Conservation (phyloP, 148 eudicot species). For the Chenopodium album region DNA sequence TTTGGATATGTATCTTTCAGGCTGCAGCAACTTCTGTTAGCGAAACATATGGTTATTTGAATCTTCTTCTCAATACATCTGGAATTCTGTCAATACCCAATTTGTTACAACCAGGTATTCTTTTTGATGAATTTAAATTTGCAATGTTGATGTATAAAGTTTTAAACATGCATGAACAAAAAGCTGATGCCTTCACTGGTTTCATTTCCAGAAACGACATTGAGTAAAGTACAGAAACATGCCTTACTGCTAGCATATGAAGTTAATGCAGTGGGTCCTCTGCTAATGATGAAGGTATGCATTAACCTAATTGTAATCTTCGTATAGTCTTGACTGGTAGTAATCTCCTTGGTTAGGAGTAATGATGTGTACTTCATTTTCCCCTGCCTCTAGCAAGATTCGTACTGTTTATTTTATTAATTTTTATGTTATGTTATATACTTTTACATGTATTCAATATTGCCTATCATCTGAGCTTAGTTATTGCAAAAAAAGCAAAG, state of each 20-base stretch:
- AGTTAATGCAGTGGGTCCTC: slow-evolving; percentile 91
- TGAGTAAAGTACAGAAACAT: slow-evolving; percentile 69
- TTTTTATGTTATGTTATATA: background rate
- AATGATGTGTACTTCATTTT: background rate
- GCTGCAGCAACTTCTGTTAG: no score
- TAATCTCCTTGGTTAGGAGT: background rate
- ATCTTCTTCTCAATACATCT: no score
- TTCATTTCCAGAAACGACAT: slow-evolving; percentile 59
- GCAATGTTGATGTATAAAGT: background rate
- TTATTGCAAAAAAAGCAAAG: background rate
- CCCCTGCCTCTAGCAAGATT: background rate
- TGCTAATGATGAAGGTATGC: slow-evolving; percentile 73
- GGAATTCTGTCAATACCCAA: no score
- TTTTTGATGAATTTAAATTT: no score
- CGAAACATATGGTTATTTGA: no score
- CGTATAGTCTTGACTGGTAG: background rate
- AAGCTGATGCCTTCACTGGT: background rate
- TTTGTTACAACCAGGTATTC: no score
- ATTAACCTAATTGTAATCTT: background rate
- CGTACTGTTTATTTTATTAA: background rate
- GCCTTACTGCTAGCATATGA: slow-evolving; percentile 80
- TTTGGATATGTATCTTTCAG: no score
- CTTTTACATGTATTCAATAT: background rate
- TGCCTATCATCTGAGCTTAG: background rate
- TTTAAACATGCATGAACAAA: background rate